Base-by-base conservation (phyloP, 2,329 filamentous ascomycete species). In the Xylaria sp. region DNA sequence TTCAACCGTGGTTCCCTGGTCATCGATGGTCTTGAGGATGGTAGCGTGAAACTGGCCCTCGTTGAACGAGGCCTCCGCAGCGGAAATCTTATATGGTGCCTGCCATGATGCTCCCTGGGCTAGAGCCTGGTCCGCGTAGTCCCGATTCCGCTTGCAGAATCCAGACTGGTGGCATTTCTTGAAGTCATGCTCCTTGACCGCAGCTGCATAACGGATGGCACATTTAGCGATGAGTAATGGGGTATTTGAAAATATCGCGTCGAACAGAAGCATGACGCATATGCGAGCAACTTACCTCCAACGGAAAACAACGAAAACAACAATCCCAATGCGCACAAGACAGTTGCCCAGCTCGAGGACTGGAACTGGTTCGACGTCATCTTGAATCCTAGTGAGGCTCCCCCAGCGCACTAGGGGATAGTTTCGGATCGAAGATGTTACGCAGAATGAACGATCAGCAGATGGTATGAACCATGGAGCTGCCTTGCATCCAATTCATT, bases 81-180 rank as follows among this genome's bases (percentile, higher is more conserved):
- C 77, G 48, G 87, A 80, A 65, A 99, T 81, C 64, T 82, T 80
- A 76, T 97, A 99, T 0, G 93, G 93, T 6, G 91, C 87, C 66
- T 80, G 79, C 89, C 91, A 97, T 34, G 81, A 79, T 7, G 84
- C 81, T 61, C 84, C 86, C 58, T 84, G 77, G 48, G 84, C 78
- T 51, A 83, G 76, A 63, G 87, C 91, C 64, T 83, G 79, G 75
- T 97, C 92, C 72, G 94, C 94, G 72, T 90, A 92, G 46, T 85
- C 89, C 73, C 94, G 87, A 77, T 97, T 97, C 66, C 94, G 90
- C 73, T 92, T 94, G 78, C 94, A 99, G 79, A 99, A 99, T 69
- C 94, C 94, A 3, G 93, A 94, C 73, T 99, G 93, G 67, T 89
- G 79, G 78, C 94, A 99, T 69, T 89, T 96, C 73, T 97, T 99